Conservation (phyloP, 2,329 filamentous ascomycete species). For the Fusarium palustre region DNA sequence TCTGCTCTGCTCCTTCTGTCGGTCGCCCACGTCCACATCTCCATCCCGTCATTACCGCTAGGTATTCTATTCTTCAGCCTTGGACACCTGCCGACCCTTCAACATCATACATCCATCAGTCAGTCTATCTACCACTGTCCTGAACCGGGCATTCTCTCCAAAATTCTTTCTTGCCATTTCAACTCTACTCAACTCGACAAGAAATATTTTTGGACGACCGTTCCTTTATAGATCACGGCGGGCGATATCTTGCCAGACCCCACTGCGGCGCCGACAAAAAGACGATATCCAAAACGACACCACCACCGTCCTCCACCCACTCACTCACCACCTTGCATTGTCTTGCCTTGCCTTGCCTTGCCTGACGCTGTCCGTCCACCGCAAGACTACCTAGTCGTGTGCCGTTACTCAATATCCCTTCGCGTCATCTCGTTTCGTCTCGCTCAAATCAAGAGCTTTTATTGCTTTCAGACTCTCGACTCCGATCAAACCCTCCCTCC, state of each 20-base stretch:
- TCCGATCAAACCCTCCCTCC: constrained; percentile 33
- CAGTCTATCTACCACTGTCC: constrained; percentile 6
- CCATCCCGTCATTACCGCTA: constrained; percentile 17
- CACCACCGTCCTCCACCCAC: constrained; percentile 34
- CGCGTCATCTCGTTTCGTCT: constrained; percentile 17
- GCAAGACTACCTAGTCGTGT: constrained; percentile 42
- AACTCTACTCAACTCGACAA: constrained; percentile 5
- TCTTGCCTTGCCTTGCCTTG: constrained; percentile 9
- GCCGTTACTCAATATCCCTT: constrained; percentile 34
- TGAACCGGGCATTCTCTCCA: not conserved
- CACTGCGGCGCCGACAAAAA: constrained; percentile 43
- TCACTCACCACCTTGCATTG: constrained; percentile 22
- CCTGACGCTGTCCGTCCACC: constrained; percentile 33
- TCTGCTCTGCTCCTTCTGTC: constrained; percentile 16
- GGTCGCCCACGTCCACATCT: constrained; percentile 21
- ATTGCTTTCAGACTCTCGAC: constrained; percentile 21
- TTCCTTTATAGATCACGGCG: constrained; percentile 29
- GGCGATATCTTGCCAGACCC: constrained; percentile 42
- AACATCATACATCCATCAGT: constrained; percentile 27
- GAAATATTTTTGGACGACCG: constrained; percentile 33
- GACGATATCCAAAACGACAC: constrained; percentile 44
- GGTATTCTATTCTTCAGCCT: constrained; percentile 38
- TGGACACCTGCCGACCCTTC: constrained; percentile 35
- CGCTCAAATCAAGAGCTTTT: constrained; percentile 25
- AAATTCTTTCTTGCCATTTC: not conserved